A percentile compares a stretch with the other conserved stretches of the same genome.
Evolutionary conservation across 306 rosid species (phyloP).

Genomic region (Rosa rugosa): DNA sequence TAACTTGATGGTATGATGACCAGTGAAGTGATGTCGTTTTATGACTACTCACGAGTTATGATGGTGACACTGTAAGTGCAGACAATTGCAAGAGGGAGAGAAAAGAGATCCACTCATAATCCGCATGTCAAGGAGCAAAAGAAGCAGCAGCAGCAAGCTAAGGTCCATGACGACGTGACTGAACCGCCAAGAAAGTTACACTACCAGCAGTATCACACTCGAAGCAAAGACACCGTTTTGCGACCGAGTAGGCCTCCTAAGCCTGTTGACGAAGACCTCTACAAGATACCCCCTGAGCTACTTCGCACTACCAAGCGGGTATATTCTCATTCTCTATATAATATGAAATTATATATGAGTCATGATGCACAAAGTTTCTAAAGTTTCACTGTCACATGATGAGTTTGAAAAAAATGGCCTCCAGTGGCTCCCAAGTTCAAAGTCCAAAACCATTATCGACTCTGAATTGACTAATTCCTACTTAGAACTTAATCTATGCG

Average conservation of each 20-base stretch:
- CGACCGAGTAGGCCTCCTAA: constrained; percentile 40
- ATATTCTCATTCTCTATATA: not conserved
- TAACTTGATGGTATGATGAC: not conserved
- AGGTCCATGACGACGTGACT: constrained; percentile 55
- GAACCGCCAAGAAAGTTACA: constrained; percentile 41
- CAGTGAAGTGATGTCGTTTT: not conserved
- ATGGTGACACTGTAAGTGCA: constrained; percentile 10
- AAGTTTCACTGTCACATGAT: not conserved
- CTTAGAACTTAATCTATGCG: not conserved
- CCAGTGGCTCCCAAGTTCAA: not conserved
- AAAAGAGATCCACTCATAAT: constrained; percentile 37
- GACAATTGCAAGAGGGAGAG: constrained; percentile 37
- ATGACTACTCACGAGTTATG: constrained; percentile 1
- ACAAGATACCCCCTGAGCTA: constrained; percentile 81
- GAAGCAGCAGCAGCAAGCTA: constrained; percentile 38
- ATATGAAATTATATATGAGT: not conserved
- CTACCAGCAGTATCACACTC: not conserved
- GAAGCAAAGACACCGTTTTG: constrained; percentile 32
- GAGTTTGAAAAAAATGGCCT: not conserved
- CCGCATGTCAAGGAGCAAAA: constrained; percentile 35
- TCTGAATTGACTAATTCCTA: not conserved
- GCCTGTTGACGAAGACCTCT: constrained; percentile 91
- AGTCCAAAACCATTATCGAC: not conserved
- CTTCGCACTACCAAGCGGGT: constrained; percentile 68
- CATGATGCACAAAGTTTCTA: not conserved